phyloP scores from a whole-genome alignment of 192 early-diverging fungal species.

The Backusella liffmaniae region DNA sequence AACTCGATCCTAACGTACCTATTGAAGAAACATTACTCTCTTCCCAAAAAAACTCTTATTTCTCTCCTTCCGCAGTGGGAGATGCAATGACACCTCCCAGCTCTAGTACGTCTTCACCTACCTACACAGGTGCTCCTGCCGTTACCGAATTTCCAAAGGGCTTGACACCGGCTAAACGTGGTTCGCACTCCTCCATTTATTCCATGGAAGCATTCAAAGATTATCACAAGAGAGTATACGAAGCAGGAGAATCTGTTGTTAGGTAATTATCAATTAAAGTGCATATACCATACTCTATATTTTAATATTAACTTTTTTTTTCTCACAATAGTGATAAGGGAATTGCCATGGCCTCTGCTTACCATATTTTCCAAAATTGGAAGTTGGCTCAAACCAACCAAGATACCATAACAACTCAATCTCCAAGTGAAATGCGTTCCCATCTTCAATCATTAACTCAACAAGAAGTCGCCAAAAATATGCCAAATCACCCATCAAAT shows the following conservation, averaged over 20 bases:
- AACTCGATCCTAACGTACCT: slow-evolving; percentile 2
- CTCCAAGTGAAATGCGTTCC: background rate
- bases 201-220: slow-evolving; percentile 33
- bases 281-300: background rate
- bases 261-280: slow-evolving; percentile 19
- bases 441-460: slow-evolving; percentile 17
- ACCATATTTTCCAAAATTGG: slow-evolving; percentile 34
- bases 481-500: slow-evolving; percentile 17
- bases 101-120: slow-evolving; percentile 3
- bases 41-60: background rate
- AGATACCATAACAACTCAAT: background rate
- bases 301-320: background rate
- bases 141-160: background rate
- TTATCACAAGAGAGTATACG: slow-evolving; percentile 24
- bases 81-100: slow-evolving; percentile 4
- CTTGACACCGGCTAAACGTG: slow-evolving; percentile 26
- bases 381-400: slow-evolving; percentile 10
- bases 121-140: background rate
- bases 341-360: slow-evolving; percentile 38
- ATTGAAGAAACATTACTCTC: slow-evolving; percentile 1
- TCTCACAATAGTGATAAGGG: slow-evolving; percentile 31
- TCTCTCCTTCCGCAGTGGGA: background rate
- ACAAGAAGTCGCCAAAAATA: slow-evolving; percentile 8
- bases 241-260: slow-evolving; percentile 14
- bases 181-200: slow-evolving; percentile 20